Percentiles rank a stretch among this genome's conserved stretches.
phyloP scores from a whole-genome alignment of 2,329 filamentous ascomycete genomes.

The Cercospora beticola region DNA sequence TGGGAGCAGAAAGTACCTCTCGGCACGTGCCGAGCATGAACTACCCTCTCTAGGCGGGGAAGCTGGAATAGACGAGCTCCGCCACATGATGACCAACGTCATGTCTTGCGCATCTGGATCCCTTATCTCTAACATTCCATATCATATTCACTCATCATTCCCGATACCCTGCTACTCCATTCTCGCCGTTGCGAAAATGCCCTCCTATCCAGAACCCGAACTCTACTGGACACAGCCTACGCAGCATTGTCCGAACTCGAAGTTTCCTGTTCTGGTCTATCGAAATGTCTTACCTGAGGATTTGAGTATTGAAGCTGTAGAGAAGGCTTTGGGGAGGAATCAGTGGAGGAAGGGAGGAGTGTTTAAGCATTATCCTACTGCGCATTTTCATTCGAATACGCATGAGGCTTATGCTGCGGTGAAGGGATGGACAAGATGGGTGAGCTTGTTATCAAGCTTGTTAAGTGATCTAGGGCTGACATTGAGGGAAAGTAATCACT shows the following conservation, averaged over 20 bases:
- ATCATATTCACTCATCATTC: too few relatives aligned
- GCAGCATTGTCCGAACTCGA: constrained; percentile 31
- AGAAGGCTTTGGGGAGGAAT: constrained; percentile 25
- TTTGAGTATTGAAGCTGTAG: constrained; percentile 25
- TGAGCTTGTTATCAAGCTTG: too few relatives aligned
- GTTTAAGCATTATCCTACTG: constrained; percentile 27
- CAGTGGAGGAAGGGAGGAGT: constrained; percentile 29
- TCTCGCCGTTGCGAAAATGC: not conserved
- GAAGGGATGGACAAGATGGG: constrained; percentile 22
- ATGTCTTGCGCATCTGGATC: not conserved
- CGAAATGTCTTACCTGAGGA: constrained; percentile 31
- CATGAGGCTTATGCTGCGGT: constrained; percentile 32
- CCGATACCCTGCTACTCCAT: too few relatives aligned
- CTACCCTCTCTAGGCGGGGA: not conserved
- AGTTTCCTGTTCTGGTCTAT: constrained; percentile 34
- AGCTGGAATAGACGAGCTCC: not conserved
- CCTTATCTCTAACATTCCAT: not conserved
- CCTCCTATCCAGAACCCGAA: not conserved
- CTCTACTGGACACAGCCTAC: constrained; percentile 22
- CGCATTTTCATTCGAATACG: constrained; percentile 32
- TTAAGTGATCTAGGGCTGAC: too few relatives aligned
- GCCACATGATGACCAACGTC: not conserved
- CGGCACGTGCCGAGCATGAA: not conserved
- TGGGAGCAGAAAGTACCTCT: not conserved
- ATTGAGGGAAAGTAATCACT: too few relatives aligned